Conservation (phyloP, 805 yeast species). For the Suhomyces pyralidae region DNA sequence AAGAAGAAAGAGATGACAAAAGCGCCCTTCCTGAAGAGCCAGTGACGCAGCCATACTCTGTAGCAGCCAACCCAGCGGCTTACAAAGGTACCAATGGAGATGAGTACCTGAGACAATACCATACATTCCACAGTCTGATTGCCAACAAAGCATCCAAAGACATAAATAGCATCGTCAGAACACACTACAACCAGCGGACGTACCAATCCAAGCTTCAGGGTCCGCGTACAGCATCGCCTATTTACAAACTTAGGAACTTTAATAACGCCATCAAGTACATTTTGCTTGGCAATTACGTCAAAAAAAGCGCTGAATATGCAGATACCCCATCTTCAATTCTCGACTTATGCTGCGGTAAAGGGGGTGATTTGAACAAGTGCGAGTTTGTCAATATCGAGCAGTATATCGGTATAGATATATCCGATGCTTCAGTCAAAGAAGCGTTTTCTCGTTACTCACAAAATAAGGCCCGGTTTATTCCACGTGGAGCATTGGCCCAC, state of each 20-base stretch:
- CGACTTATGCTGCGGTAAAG: slow-evolving; percentile 96
- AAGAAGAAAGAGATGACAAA: not conserved
- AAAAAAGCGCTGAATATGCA: slow-evolving; percentile 17
- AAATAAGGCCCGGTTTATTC: slow-evolving; percentile 42
- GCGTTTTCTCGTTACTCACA: slow-evolving; percentile 72
- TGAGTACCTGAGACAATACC: slow-evolving; percentile 20
- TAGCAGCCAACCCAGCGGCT: slow-evolving; percentile 4
- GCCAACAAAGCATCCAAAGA: slow-evolving; percentile 33
- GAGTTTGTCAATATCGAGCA: slow-evolving; percentile 68
- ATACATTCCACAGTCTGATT: slow-evolving; percentile 38
- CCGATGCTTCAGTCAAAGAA: slow-evolving; percentile 82
- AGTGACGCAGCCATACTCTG: not conserved
- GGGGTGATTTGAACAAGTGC: slow-evolving; percentile 94
- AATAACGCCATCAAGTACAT: slow-evolving; percentile 91
- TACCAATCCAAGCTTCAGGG: slow-evolving; percentile 57
- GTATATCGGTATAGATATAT: slow-evolving; percentile 87
- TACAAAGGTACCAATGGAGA: not conserved
- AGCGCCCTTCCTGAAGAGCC: slow-evolving; percentile 1
- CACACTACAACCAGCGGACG: slow-evolving; percentile 85
- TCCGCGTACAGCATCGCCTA: slow-evolving; percentile 72
- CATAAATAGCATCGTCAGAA: slow-evolving; percentile 67
- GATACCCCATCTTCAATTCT: slow-evolving; percentile 47
- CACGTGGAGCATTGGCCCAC: slow-evolving; percentile 15
- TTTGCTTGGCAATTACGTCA: slow-evolving; percentile 66
- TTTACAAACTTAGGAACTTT: slow-evolving; percentile 80